Percentiles rank a stretch among this genome's conserved stretches.
These are phyloP conservation scores for Porphyrellus cyaneotinctus DNA, from an alignment of 768 basidiomycete species.

Conservation along the genomic window DNA sequence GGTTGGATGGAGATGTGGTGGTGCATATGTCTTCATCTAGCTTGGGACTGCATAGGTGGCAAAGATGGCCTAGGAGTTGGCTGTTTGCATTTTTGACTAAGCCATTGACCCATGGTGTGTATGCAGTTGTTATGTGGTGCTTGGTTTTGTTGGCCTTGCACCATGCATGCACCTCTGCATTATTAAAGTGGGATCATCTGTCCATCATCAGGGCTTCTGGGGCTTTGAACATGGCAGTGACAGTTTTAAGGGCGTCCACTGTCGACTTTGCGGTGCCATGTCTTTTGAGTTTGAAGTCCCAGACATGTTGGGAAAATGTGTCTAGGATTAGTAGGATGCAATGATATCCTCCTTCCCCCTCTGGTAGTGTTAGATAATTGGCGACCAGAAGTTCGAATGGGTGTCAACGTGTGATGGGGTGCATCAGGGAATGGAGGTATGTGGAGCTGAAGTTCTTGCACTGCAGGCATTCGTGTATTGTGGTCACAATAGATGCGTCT, in stretches of 20 bases:
- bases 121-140: no score
- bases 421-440: slow-evolving; percentile 26
- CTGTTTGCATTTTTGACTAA: no score
- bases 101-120: no score
- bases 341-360: slow-evolving; percentile 30
- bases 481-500: slow-evolving; percentile 8
- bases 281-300: slow-evolving; percentile 29
- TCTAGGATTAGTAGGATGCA: slow-evolving; percentile 28
- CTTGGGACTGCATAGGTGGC: no score
- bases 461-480: no score
- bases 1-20: no score
- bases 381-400: slow-evolving; percentile 33
- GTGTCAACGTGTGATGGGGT: slow-evolving; percentile 34
- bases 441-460: no score
- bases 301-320: slow-evolving; percentile 28
- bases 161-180: slow-evolving; percentile 25
- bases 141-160: slow-evolving; percentile 29
- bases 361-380: no score
- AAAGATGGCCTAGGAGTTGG: no score
- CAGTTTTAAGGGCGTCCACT: no score
- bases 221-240: slow-evolving; percentile 15
- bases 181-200: slow-evolving; percentile 38
- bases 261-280: slow-evolving; percentile 23
- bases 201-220: slow-evolving; percentile 33
- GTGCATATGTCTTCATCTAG: no score